Base-by-base conservation (phyloP, 352 stramenopile species). In the Phytophthora pisi region DNA sequence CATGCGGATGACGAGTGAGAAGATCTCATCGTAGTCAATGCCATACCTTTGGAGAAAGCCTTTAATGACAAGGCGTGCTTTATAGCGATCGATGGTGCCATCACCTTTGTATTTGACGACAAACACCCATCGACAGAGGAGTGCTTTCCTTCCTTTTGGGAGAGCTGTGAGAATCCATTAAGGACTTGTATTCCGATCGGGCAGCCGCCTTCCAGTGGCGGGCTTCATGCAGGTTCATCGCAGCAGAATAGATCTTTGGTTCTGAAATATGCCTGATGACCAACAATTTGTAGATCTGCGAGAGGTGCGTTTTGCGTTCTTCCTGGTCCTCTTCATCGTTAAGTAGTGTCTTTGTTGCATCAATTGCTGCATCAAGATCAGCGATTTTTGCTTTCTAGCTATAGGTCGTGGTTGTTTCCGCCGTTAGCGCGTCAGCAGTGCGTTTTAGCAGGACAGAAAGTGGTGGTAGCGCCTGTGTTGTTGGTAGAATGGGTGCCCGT, bases 101-200 rank as follows among this genome's bases (percentile, higher is more conserved):
- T 67, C n/a, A 13, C 40, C 51, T 38, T 60, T 67, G 60, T 51
- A 61, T 50, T 67, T 67, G 20, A 67, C 51, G 23, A 67, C 40
- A 56, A 54, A 67, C 31, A 61, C 42, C 42, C 51, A 61, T 26
- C 51, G 51, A 30, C 26, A 30, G 26, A 45, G 15, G 2, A 45
- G 38, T 8, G 38, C 3, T 45, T 8, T 45, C 3, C 38, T 13
- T 45, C 38, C 38, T n/a, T 45, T 45, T 45, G 38, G 38, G 5
- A 20, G 38, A 8, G 15, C n/a, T 16, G 15, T 45, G 15, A 45
- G 60, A 13, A 45, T 61, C 51, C 51, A 61, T 61, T 18, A 61
- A 34, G 3, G 61, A 68, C 11, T 61, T 56, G 34, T 51, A 68
- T 31, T 68, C 61, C 9, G 43, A 46, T 0, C 24, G 42, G 24